Base-by-base conservation (phyloP, 805 yeast genomes). In the Kazachstania taianensis region DNA sequence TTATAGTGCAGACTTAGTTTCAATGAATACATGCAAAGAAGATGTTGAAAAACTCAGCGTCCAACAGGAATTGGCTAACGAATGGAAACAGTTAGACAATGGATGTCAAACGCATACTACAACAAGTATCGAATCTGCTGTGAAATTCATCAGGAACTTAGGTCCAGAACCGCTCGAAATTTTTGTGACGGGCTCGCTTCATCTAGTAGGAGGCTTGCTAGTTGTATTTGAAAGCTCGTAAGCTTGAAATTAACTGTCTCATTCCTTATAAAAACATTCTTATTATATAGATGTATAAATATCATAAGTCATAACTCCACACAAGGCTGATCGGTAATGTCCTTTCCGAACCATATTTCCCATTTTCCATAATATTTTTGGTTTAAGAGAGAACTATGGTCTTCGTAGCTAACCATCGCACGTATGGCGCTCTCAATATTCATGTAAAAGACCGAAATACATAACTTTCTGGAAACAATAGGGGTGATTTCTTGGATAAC, bases 121-220 rank as follows among this genome's bases (percentile, higher is more conserved):
- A 45, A 72, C 72, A 19, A 85, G 77, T 48, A 82, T 92, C 30
- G 94, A 92, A 56, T 71, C 80, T 1, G 76, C 87, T 3, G 22
- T 74, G 72, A 33, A 69, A 67, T 33, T 70, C 65, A 45, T 70
- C 75, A 34, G 69, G 18, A 49, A 31, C 36, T 35, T 22, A 45
- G 16, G 41, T 19, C 42, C 46, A 5, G 56, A 53, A 6, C 47
- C 49, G 1, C 59, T 75, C 16, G 86, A 85, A 43, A 94, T 85
- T 2, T 81, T 86, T 61, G 96, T 86, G 0, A 81, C 94, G 40
- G 99, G 99, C 1, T 86, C 96, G 5, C 65, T 92, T 44, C 96
- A 89, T 55, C 65, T 94, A 39, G 94, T 92, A 8, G 99, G 99
- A 13, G 98, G 97, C 0, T 72, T 92, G 39, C 61, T 92, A 26